phyloP scores from a whole-genome alignment of 345 rosid genomes.

The Hibiscus trionum region DNA sequence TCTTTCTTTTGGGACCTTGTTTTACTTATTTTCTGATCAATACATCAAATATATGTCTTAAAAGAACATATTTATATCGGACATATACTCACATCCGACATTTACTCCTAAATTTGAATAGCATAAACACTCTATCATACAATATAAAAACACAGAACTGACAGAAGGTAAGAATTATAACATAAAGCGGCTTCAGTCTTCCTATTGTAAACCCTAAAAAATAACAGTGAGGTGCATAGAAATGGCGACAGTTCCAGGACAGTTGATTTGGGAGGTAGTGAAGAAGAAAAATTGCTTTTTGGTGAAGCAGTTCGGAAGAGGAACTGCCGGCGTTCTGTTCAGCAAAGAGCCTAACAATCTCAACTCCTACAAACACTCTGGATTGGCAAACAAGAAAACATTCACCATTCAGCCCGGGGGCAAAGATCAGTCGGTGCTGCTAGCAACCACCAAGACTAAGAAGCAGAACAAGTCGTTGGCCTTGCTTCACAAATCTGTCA shows the following conservation, averaged over 20 bases:
- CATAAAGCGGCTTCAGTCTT: no score
- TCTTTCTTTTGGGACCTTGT: no score
- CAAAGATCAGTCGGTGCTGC: conserved; percentile 56
- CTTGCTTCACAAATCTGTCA: conserved; percentile 53
- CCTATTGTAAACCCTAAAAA: no score
- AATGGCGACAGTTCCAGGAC: conserved; percentile 71
- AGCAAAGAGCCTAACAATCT: conserved; percentile 74
- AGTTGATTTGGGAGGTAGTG: conserved; percentile 70
- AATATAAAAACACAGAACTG: no score
- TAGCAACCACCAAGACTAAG: conserved; percentile 81
- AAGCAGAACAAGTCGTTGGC: conserved; percentile 63
- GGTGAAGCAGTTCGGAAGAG: conserved; percentile 70
- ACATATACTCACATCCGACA: no score
- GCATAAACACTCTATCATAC: no score
- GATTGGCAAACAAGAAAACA: conserved; percentile 84
- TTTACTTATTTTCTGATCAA: no score
- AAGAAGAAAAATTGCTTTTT: conserved; percentile 69
- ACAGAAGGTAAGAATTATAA: no score
- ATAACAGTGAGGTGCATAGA: neutral
- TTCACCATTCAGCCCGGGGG: conserved; percentile 62
- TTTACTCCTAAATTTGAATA: no score
- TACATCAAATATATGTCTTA: no score
- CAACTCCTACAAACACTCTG: conserved; percentile 78
- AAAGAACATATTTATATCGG: no score
- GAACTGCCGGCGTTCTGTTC: conserved; percentile 46